A percentile compares a stretch with the other conserved stretches of the same genome.
Evolutionary conservation across 1,139 yeast genomes (phyloP).

Genomic region (Magnusiomyces tetraspermus): DNA sequence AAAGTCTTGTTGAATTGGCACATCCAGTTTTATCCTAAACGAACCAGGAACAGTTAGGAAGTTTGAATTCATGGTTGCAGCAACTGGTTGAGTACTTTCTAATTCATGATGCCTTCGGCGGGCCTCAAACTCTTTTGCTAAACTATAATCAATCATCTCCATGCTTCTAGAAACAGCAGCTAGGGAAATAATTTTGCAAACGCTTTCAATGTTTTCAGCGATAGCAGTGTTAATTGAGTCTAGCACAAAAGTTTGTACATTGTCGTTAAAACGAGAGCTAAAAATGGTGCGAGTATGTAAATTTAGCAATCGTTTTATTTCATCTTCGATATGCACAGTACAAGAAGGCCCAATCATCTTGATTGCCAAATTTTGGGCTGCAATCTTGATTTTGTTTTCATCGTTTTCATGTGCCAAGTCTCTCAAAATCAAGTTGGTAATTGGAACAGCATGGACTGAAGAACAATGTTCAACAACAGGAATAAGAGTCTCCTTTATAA

Average conservation of each 20-base stretch:
- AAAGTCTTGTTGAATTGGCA: constrained; percentile 66
- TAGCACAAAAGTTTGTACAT: constrained; percentile 44
- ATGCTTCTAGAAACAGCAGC: constrained; percentile 81
- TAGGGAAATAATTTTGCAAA: constrained; percentile 72
- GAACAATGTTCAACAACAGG: constrained; percentile 89
- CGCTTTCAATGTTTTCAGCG: constrained; percentile 71
- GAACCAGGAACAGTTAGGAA: constrained; percentile 81
- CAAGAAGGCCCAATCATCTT: constrained; percentile 54
- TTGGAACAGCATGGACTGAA: constrained; percentile 79
- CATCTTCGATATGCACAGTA: constrained; percentile 56
- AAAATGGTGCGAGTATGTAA: constrained; percentile 35
- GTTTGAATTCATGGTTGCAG: constrained; percentile 53
- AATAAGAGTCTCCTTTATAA: constrained; percentile 80
- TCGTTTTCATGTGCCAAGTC: constrained; percentile 91
- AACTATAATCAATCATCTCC: constrained; percentile 73
- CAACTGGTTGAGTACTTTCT: constrained; percentile 54
- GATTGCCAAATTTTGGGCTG: constrained; percentile 61
- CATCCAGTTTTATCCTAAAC: constrained; percentile 66
- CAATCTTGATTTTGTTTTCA: constrained; percentile 60
- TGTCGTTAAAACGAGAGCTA: constrained; percentile 15
- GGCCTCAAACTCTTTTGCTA: constrained; percentile 55
- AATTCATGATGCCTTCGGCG: constrained; percentile 58
- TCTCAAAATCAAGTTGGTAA: constrained; percentile 72
- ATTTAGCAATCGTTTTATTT: constrained; percentile 49
- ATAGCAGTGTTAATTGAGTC: constrained; percentile 68